These are phyloP conservation scores for Epichloe uncinata DNA, from an alignment of 2,329 filamentous ascomycete species.

Conservation along the genomic window DNA sequence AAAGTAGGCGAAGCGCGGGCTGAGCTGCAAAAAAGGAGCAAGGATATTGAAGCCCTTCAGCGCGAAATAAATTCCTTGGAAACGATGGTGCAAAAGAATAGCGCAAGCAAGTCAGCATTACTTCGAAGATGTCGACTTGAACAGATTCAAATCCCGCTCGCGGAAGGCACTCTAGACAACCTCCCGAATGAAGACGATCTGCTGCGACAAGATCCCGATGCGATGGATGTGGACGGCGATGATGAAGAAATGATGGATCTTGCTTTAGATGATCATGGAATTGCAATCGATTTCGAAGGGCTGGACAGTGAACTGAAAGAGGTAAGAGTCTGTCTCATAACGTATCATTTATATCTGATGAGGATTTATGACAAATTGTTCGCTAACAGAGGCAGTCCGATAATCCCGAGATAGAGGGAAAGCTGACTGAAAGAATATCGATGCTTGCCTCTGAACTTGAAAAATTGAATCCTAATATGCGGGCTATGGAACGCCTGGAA, in stretches of 20 bases:
- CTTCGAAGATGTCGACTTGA: conserved; percentile 86
- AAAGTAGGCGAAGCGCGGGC: conserved; percentile 65
- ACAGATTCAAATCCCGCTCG: conserved; percentile 75
- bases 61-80: conserved; percentile 72
- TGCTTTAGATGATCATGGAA: conserved; percentile 77
- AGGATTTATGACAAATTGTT: background rate
- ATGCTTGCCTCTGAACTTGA: conserved; percentile 68
- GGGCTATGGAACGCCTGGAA: conserved; percentile 82
- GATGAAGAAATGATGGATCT: conserved; percentile 47
- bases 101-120: conserved; percentile 68
- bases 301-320: conserved; percentile 73
- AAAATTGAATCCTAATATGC: conserved; percentile 94
- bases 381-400: conserved; percentile 47
- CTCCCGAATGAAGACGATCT: conserved; percentile 79
- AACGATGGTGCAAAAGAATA: conserved; percentile 73
- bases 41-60: conserved; percentile 60
- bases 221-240: conserved; percentile 79
- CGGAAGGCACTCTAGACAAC: conserved; percentile 63
- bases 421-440: conserved; percentile 64
- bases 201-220: conserved; percentile 64
- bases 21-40: conserved; percentile 69
- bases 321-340: conserved; percentile 31
- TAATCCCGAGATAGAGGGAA: conserved; percentile 58
- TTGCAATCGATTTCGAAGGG: conserved; percentile 72
- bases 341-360: background rate